Evolutionary conservation across 1,139 yeast genomes (phyloP), one percentile per base, ranked within the genome.

Genomic region (Nakaseomyces sp.): DNA sequence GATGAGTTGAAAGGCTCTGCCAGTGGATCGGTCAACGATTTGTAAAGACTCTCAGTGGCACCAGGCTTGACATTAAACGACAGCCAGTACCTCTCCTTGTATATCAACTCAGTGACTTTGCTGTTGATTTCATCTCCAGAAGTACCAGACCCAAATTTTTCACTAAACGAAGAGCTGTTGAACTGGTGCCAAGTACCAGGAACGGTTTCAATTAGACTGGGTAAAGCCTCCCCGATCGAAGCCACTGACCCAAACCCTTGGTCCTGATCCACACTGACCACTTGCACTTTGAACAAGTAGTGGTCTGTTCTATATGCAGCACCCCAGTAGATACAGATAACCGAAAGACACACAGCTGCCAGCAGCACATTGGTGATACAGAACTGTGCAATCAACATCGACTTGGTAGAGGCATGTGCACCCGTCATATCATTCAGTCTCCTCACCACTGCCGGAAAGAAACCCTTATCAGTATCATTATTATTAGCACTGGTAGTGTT

Each of bases 31-130:
- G 56, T 52, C 39, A 74, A 53, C 2, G 74, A 67, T 5, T 63
- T 50, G 40, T 61, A 61, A 13, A 76, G 52, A n/a, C 55, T 47
- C 20, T 52, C 50, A 2, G 83, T 73, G 2, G 74, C 67, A 46
- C 73, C 71, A 30, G 72, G 66, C 18, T 54, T 56, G 20, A 78
- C 69, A 48, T 74, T 72, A 22, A 77, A 53, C 0, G 75, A 72
- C 33, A 69, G 68, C 84, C 84, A 80, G 54, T 68, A 77, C 29
- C 72, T 56, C 58, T 75, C 73, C 42, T 68, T 70, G 52, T 71
- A 73, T 3, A 79, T 67, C 44, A 64, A 56, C 10, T 66, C 53
- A n/a, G 56, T 38, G 12, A 72, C 55, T 45, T 72, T 70, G 12
- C 64, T 65, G 10, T 63, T 57, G 3, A 69, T 51, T 15, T 67